Percentiles rank a stretch among this genome's conserved stretches.
phyloP scores from a whole-genome alignment of 371 early-diverging fungal genomes.

The Mycotypha africana region DNA sequence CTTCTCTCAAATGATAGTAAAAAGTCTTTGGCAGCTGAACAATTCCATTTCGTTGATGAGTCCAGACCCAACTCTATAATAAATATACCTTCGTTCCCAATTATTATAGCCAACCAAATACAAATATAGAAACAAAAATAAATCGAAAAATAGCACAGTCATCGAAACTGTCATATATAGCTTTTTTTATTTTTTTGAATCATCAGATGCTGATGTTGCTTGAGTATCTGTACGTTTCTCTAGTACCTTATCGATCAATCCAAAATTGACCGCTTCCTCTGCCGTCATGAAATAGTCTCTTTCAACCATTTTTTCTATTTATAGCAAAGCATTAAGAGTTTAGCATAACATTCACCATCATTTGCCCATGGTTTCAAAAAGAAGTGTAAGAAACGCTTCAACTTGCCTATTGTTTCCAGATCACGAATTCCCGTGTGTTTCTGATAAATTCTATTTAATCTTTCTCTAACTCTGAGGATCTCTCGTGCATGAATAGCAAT shows the following conservation, averaged over 20 bases:
- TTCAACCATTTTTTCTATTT: conserved; percentile 77
- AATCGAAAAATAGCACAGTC: too few relatives aligned
- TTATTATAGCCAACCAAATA: too few relatives aligned
- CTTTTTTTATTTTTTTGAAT: conserved; percentile 13
- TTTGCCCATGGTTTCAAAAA: background rate
- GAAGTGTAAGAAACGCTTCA: background rate
- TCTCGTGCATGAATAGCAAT: conserved; percentile 97
- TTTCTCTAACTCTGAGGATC: conserved; percentile 85
- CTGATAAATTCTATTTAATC: conserved; percentile 83
- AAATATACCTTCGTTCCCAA: too few relatives aligned
- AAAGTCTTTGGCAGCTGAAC: too few relatives aligned
- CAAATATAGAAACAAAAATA: too few relatives aligned
- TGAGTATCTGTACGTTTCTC: conserved; percentile 52
- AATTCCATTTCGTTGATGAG: too few relatives aligned
- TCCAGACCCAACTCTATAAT: too few relatives aligned
- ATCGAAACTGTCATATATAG: too few relatives aligned
- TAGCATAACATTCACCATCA: too few relatives aligned
- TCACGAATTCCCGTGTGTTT: conserved; percentile 81
- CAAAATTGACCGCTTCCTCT: conserved; percentile 87
- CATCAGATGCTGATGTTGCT: too few relatives aligned
- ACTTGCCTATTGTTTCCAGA: conserved; percentile 76
- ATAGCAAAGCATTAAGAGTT: too few relatives aligned
- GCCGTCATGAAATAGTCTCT: conserved; percentile 95
- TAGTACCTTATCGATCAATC: conserved; percentile 84
- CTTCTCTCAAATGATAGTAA: too few relatives aligned